phyloP scores from a whole-genome alignment of 495 filamentous ascomycete species.

The Paragyromitra xinjiangensis region DNA sequence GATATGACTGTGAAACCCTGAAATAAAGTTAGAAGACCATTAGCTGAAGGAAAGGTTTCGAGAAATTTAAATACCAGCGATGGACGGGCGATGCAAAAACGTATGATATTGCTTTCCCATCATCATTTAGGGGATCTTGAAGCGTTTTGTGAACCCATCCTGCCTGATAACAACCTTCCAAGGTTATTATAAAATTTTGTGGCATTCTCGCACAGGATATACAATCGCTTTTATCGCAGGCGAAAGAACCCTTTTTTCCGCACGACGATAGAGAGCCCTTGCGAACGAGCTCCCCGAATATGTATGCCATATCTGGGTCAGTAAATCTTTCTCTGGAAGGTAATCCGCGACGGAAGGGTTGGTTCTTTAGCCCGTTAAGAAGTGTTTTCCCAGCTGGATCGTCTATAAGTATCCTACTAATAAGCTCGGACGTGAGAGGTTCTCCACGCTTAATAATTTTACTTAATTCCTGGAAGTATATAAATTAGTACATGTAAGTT shows the following conservation, averaged over 20 bases:
- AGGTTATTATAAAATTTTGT: background rate
- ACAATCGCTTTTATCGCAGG: background rate
- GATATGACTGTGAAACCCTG: background rate
- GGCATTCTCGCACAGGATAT: background rate
- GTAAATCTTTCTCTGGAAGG: background rate
- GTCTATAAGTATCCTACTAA: background rate
- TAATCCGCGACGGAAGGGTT: background rate
- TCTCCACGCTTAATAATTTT: background rate
- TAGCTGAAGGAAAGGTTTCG: background rate
- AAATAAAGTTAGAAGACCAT: background rate
- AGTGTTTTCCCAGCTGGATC: background rate
- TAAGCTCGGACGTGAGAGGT: background rate
- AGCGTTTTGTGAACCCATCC: background rate
- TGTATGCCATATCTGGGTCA: background rate
- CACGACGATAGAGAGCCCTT: background rate
- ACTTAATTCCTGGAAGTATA: background rate
- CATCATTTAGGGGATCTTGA: background rate
- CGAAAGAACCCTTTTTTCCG: background rate
- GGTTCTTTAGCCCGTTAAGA: background rate
- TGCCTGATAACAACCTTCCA: background rate
- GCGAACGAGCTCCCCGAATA: background rate
- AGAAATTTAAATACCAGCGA: background rate
- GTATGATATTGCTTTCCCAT: conserved; percentile 1
- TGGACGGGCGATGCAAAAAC: background rate
- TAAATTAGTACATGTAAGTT: background rate